Evolutionary conservation across 352 stramenopile genomes (phyloP), one percentile per base, ranked within the genome.

Genomic region (Pythium diclinum): DNA sequence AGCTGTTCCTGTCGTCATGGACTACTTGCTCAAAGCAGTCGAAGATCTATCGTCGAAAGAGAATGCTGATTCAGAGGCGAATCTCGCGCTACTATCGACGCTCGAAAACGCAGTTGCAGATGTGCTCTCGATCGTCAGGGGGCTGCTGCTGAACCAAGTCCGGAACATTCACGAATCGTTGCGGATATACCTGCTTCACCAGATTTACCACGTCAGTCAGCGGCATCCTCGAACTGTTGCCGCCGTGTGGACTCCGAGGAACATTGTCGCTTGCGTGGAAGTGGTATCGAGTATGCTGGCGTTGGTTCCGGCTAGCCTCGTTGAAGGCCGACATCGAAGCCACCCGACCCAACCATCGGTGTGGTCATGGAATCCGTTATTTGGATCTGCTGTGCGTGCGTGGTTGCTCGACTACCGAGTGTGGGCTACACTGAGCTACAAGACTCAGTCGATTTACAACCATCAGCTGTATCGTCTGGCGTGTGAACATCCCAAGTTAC

Each of bases 361-460:
- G 23, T 94, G 85, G 85, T 61, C 63, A n/a, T 88, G 74, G 38
- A 89, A 91, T 56, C 84, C 84, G 21, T 66, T 92, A 13, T 92
- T 94, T 59, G 82, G 82, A 5, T 83, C 78, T 23, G 84, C 72
- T 7, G 72, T 94, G 1, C 81, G 83, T 14, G 77, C 77, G 1
- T 73, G 89, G 48, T 55, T 94, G 17, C 68, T 94, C 21, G 79
- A 94, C 61, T 92, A 85, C 53, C 73, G 79, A 4, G 21, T 91
- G 9, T 94, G 86, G 86, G 73, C 72, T 11, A 62, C 67, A 23
- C 73, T 82, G 10, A 77, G 80, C 54, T 91, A 72, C 46, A 94
- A 91, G 63, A 87, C 81, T 1, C 86, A 93, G 64, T 92, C 83
- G 6, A 91, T 93, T 44, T 92, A 79, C 63, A 85, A 85, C 46